Evolutionary conservation across 2,329 filamentous ascomycete species (phyloP).

Genomic region (Microsporum canis): DNA sequence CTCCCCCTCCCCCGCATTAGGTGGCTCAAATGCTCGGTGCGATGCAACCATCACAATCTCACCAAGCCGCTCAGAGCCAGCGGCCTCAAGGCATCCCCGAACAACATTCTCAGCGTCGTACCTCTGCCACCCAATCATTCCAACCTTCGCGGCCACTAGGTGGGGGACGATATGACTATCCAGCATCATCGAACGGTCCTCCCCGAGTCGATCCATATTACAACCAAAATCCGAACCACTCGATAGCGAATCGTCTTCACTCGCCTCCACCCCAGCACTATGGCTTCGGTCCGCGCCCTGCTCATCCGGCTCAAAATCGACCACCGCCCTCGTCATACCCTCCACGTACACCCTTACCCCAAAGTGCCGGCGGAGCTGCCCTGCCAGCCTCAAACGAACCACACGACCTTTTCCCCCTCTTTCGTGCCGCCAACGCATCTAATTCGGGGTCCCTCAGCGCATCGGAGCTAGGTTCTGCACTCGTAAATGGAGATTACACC

Average conservation of each 20-base stretch:
- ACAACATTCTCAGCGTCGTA: conserved; percentile 8
- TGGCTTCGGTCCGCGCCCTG: conserved; percentile 40
- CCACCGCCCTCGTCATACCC: conserved; percentile 50
- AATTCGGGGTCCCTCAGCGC: conserved; percentile 75
- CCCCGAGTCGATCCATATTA: conserved; percentile 3
- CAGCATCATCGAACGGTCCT: conserved; percentile 1
- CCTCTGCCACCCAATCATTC: neutral
- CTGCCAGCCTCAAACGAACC: conserved; percentile 40
- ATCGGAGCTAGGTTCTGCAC: conserved; percentile 71
- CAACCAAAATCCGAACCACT: conserved; percentile 15
- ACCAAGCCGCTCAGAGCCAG: conserved; percentile 3
- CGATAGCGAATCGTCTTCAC: conserved; percentile 29
- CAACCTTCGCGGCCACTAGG: neutral
- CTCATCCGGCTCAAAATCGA: conserved; percentile 43
- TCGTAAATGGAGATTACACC: conserved; percentile 94
- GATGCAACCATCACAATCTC: conserved; percentile 21
- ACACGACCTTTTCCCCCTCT: conserved; percentile 63
- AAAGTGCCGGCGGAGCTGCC: conserved; percentile 17
- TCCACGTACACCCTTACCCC: conserved; percentile 53
- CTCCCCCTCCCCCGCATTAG: conserved; percentile 18
- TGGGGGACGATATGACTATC: conserved; percentile 1
- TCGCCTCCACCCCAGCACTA: conserved; percentile 38
- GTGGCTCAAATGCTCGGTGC: conserved; percentile 36
- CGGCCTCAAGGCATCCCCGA: conserved; percentile 16
- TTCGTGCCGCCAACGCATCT: conserved; percentile 73